Percentiles rank a stretch among this genome's conserved stretches.
These are phyloP conservation scores for Garcia nutans DNA, from an alignment of 345 rosid species.

Conservation along the genomic window DNA sequence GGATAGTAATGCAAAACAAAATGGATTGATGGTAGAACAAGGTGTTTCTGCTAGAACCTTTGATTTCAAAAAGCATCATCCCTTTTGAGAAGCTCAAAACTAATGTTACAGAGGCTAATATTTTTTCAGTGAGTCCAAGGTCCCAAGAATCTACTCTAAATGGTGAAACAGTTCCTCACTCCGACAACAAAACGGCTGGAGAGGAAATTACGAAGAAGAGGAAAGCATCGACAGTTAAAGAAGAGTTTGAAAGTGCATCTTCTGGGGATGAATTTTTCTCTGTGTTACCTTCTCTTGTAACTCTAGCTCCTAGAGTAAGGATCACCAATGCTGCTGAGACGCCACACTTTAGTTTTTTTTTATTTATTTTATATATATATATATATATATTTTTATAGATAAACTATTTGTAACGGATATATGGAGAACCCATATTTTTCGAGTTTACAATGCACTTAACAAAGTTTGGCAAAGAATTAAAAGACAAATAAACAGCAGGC, in stretches of 20 bases:
- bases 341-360: slow-evolving; percentile 73
- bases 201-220: slow-evolving; percentile 64
- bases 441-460: too few relatives aligned
- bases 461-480: too few relatives aligned
- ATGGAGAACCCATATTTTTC: too few relatives aligned
- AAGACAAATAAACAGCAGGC: too few relatives aligned
- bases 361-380: too few relatives aligned
- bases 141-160: slow-evolving; percentile 37
- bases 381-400: too few relatives aligned
- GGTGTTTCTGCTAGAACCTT: slow-evolving; percentile 31
- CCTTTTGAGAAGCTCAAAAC: not conserved
- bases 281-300: slow-evolving; percentile 49
- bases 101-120: not conserved
- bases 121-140: slow-evolving; percentile 39
- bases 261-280: slow-evolving; percentile 57
- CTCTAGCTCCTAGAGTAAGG: slow-evolving; percentile 66
- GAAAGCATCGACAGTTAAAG: slow-evolving; percentile 50
- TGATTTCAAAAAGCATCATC: not conserved
- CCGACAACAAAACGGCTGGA: slow-evolving; percentile 39
- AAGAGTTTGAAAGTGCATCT: slow-evolving; percentile 45
- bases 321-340: slow-evolving; percentile 72
- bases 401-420: too few relatives aligned
- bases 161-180: slow-evolving; percentile 27
- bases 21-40: slow-evolving; percentile 39
- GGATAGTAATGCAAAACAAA: slow-evolving; percentile 44